Evolutionary conservation across 2,329 filamentous ascomycete species (phyloP).

Genomic region (Didymella pinodella): DNA sequence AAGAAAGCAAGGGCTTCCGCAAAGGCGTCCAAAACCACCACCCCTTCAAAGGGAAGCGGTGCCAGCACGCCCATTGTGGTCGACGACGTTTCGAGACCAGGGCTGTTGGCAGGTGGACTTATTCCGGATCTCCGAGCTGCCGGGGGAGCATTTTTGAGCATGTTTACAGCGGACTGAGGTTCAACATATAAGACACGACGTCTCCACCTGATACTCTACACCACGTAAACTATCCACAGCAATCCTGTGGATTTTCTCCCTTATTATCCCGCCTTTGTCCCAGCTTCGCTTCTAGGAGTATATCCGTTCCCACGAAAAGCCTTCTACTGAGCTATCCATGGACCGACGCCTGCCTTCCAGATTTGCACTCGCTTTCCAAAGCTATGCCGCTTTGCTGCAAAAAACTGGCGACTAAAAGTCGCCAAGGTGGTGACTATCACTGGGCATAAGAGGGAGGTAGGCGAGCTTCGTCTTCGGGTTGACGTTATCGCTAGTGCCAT

Average conservation of each 20-base stretch:
- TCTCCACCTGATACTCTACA: too few species aligned
- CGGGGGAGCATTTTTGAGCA: conserved; percentile 14
- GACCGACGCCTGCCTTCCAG: not conserved
- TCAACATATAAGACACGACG: not conserved
- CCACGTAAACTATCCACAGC: too few species aligned
- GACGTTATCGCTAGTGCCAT: conserved; percentile 20
- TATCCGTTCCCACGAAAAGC: not conserved
- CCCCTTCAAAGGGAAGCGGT: conserved; percentile 1
- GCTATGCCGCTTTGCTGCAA: conserved; percentile 14
- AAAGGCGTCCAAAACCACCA: conserved; percentile 15
- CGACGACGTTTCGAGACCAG: not conserved
- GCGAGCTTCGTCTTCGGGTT: conserved; percentile 4
- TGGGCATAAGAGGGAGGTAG: conserved; percentile 8
- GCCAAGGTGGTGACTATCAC: conserved; percentile 21
- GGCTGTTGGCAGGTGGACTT: not conserved
- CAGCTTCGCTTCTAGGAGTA: not conserved
- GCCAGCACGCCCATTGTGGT: not conserved
- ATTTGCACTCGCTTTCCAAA: not conserved
- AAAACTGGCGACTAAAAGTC: not conserved
- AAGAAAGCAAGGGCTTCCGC: conserved; percentile 29
- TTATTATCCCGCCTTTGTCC: not conserved
- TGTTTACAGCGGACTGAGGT: conserved; percentile 1
- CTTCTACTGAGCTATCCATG: too few species aligned
- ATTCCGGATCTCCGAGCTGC: not conserved
- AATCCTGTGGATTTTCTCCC: too few species aligned